Evolutionary conservation across 345 rosid species (phyloP).

Genomic region (Murraya koenigii): DNA sequence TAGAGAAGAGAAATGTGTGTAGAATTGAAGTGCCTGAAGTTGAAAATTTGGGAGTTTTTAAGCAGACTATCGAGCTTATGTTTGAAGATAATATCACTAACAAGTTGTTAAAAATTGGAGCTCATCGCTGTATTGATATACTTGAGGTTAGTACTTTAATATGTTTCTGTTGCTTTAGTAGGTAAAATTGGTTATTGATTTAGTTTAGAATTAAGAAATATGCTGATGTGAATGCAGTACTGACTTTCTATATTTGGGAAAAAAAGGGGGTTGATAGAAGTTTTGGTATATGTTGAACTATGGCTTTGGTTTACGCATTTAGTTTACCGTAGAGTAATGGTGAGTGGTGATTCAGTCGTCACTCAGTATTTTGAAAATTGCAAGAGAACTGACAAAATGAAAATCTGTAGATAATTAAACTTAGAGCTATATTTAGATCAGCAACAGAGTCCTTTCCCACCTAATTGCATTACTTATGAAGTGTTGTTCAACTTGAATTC

Average conservation of each 20-base stretch:
- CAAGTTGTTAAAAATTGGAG: slow-evolving; percentile 65
- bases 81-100: slow-evolving; percentile 64
- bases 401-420: not conserved
- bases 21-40: slow-evolving; percentile 80
- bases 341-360: not conserved
- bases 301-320: not conserved
- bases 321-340: not conserved
- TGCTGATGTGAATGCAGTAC: not conserved
- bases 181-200: not conserved
- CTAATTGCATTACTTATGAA: not conserved
- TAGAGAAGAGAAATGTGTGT: slow-evolving; percentile 39
- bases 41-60: slow-evolving; percentile 75
- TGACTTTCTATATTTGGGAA: not conserved
- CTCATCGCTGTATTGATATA: slow-evolving; percentile 62
- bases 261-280: not conserved
- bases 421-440: not conserved
- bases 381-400: not conserved
- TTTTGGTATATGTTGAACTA: not conserved
- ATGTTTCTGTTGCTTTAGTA: too few relatives aligned
- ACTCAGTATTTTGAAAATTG: not conserved
- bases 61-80: slow-evolving; percentile 82
- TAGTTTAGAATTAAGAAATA: not conserved
- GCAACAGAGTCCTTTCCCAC: not conserved
- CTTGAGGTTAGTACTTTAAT: slow-evolving; percentile 61
- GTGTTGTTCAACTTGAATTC: not conserved